A percentile compares a stretch with the other conserved stretches of the same genome.
Evolutionary conservation across 2,329 filamentous ascomycete species (phyloP).

Genomic region (Ilyonectria sp.): DNA sequence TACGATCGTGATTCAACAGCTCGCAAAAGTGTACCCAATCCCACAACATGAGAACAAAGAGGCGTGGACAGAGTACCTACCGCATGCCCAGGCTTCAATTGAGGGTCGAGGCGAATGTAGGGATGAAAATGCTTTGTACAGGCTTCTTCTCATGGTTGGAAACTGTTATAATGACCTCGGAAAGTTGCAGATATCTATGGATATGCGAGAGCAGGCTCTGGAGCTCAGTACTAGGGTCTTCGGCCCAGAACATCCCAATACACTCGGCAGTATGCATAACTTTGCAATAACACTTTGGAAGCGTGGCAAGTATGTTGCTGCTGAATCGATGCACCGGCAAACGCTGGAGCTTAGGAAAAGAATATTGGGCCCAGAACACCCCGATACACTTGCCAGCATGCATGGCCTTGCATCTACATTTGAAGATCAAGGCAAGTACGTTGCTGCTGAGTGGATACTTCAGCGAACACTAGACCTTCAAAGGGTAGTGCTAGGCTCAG

Average conservation of each 20-base stretch:
- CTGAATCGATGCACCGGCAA: conserved; percentile 17
- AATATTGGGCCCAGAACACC: neutral
- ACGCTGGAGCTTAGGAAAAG: neutral
- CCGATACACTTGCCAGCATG: neutral
- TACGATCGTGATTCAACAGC: conserved; percentile 23
- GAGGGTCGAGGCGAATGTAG: neutral
- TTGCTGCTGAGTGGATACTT: conserved; percentile 32
- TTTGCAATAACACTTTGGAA: neutral
- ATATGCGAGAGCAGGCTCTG: neutral
- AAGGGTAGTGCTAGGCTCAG: too few relatives aligned
- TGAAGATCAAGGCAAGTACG: neutral
- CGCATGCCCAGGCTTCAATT: conserved; percentile 37
- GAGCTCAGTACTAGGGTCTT: neutral
- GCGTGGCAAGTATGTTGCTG: conserved; percentile 34
- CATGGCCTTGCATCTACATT: neutral
- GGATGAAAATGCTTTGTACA: neutral
- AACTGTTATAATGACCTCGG: neutral
- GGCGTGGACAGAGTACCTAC: conserved; percentile 44
- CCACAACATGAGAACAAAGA: conserved; percentile 35
- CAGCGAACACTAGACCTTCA: too few relatives aligned
- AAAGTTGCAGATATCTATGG: conserved; percentile 37
- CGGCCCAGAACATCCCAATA: neutral
- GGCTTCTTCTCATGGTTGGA: neutral
- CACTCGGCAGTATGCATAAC: neutral
- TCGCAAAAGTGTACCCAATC: conserved; percentile 31